Percentiles rank a stretch among this genome's conserved stretches.
Conservation (phyloP, 495 filamentous ascomycete species). For the Thermochaetoides thermophila region DNA sequence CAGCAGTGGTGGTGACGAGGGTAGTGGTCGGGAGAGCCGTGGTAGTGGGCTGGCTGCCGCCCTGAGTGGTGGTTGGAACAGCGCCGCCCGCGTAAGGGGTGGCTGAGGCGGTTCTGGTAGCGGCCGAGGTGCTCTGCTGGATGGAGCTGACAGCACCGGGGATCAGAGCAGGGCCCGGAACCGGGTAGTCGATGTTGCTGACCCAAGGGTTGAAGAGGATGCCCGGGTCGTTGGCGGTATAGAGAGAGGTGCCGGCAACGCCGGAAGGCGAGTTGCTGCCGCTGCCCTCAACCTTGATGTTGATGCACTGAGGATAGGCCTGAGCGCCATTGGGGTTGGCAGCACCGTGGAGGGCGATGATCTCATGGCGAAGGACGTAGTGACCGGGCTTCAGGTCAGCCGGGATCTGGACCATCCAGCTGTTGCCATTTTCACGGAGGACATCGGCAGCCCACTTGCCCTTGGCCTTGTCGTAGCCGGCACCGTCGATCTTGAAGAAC, state of each 20-base stretch:
- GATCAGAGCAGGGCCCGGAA: conserved; percentile 34
- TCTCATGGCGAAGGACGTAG: conserved; percentile 71
- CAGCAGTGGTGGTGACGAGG: no score
- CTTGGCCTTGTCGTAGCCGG: conserved; percentile 41
- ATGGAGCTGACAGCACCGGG: conserved; percentile 3
- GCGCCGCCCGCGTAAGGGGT: no score
- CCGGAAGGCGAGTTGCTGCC: conserved; percentile 46
- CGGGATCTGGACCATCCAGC: conserved; percentile 56
- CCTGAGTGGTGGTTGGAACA: no score
- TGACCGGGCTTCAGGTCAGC: conserved; percentile 45
- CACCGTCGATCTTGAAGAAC: conserved; percentile 64
- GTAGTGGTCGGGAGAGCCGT: no score
- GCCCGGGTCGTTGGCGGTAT: conserved; percentile 45
- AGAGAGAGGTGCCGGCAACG: conserved; percentile 44
- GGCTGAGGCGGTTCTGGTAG: conserved; percentile 6
- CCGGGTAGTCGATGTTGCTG: conserved; percentile 28
- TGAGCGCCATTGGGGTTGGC: conserved; percentile 49
- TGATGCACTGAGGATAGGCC: conserved; percentile 69
- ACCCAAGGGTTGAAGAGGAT: conserved; percentile 51
- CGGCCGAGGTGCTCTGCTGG: conserved; percentile 5
- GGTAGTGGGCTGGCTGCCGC: no score
- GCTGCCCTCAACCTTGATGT: conserved; percentile 52
- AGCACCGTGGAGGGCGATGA: conserved; percentile 64
- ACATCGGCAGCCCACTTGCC: conserved; percentile 34
- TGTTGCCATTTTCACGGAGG: conserved; percentile 54